Percentiles rank a stretch among this genome's conserved stretches.
phyloP scores from a whole-genome alignment of 2,329 filamentous ascomycete genomes.

The Botrytis cinerea region DNA sequence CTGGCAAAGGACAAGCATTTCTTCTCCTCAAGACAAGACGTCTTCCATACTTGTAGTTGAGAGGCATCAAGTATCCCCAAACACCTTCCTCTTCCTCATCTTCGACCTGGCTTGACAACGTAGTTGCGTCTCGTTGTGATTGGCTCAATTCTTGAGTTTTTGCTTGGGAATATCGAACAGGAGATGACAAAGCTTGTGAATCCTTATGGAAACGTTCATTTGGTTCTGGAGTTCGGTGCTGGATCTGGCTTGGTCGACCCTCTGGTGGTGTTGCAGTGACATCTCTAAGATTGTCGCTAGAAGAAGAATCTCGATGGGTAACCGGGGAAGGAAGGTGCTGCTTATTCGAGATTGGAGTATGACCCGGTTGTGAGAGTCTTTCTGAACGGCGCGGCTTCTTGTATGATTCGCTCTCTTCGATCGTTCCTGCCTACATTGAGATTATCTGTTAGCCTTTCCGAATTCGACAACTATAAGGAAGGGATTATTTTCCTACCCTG shows the following conservation, averaged over 20 bases:
- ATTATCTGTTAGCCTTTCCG: slow-evolving; percentile 30
- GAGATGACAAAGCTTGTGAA: slow-evolving; percentile 46
- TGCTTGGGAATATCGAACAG: not conserved
- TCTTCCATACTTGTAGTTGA: slow-evolving; percentile 70
- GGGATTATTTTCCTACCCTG: slow-evolving; percentile 6
- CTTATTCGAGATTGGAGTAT: slow-evolving; percentile 62
- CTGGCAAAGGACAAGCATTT: slow-evolving; percentile 65
- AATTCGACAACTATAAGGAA: not conserved
- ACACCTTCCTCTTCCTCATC: slow-evolving; percentile 76
- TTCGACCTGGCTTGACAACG: slow-evolving; percentile 77
- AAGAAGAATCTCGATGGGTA: slow-evolving; percentile 67
- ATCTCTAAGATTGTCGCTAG: slow-evolving; percentile 63
- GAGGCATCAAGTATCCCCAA: slow-evolving; percentile 91
- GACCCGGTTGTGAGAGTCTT: slow-evolving; percentile 58
- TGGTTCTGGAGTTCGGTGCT: slow-evolving; percentile 46
- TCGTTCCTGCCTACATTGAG: slow-evolving; percentile 30
- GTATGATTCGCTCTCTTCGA: slow-evolving; percentile 40
- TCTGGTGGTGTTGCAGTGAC: slow-evolving; percentile 69
- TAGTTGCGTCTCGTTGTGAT: slow-evolving; percentile 60
- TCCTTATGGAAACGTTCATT: slow-evolving; percentile 21
- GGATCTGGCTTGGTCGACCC: slow-evolving; percentile 55
- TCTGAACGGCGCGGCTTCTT: slow-evolving; percentile 86
- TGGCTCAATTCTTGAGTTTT: slow-evolving; percentile 61
- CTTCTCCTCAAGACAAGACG: slow-evolving; percentile 75
- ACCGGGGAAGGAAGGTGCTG: slow-evolving; percentile 79